Base-by-base conservation (phyloP, 805 yeast genomes). In the Debaryomyces hansenii region DNA sequence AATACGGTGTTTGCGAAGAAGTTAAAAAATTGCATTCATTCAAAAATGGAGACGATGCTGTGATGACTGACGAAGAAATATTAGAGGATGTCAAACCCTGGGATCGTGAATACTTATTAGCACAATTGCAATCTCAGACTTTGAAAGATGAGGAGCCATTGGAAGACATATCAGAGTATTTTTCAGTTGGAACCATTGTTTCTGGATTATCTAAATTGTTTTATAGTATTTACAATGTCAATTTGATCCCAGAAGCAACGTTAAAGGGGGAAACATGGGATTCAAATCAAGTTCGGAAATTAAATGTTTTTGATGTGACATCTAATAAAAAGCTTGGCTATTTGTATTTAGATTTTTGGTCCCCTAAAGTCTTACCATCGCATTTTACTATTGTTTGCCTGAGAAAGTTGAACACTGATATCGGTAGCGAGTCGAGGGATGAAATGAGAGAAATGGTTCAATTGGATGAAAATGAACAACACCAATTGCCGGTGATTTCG, bases 311-410 rank as follows among this genome's bases (percentile, higher is more conserved):
- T 33, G 84, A 88, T 49, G 46, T 54, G 12, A 84, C 83, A 32
- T 63, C 68, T 0, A 77, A 81, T 29, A 58, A 59, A 44, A 86
- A 83, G 0, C 60, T 83, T 21, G 99, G 98, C 1, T 80, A 85
- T 41, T 81, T 94, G 20, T 94, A 94, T 62, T 79, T 95, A 55
- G 99, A 94, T 63, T 73, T 94, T 43, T 88, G 92, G 72, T 85
- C 86, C 52, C 76, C 96, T 44, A 75, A 74, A 7, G 83, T 89
- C 1, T 83, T 85, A 48, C 97, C 99, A 1, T 96, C 98, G 0
- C 99, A 94, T 67, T 94, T 89, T 67, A 94, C 98, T 0, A 88
- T 94, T 6, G 90, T 94, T 51, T 94, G 98, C 58, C 88, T 96
- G n/a, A 78, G 98, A 54, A 80, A 82, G 57, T 78, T 90, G 12